Base-by-base conservation (phyloP, 139 green algal species). In the Desmodesmus armatus region DNA sequence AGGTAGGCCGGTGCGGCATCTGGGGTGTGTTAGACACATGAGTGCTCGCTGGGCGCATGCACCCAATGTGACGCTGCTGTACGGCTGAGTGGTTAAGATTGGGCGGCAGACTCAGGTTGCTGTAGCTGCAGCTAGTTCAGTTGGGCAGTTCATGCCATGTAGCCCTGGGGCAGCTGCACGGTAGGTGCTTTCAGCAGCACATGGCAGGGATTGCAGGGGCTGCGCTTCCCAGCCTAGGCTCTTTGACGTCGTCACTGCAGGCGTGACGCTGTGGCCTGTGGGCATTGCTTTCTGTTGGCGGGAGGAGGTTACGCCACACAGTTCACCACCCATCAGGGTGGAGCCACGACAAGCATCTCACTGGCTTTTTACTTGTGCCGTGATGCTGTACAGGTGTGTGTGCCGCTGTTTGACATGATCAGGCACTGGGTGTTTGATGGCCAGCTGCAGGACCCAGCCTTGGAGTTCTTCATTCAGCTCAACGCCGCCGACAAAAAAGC, bases 381-480 rank as follows among this genome's bases (percentile, higher is more conserved):
- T 40, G n/a, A 7, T 65, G 0, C 19, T 23, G 11, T 73, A 17
- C 81, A 92, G 60, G 91, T 94, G 41, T 98, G 94, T 44, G 91
- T 91, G 49, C 97, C 97, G 11, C 90, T 98, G 37, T 94, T 98
- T 82, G 92, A 93, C 39, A 96, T 97, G 88, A 91, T 98, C 31
- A 80, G 84, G 33, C 58, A 77, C 13, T 99, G 97, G 97, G 88
- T 98, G 63, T 95, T 96, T 63, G 91, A 97, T 44, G 97, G 97
- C 39, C 80, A 91, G 40, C 87, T 99, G n/a, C 82, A 93, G 5
- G 93, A 97, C 70, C 85, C 90, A 0, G 80, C 92, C 75, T 80
- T 58, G 27, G 96, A 99, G 80, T 98, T 98, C 87, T 97, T 99
- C 75, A 87, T 99, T 19, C 74, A 87, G 31, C 82, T 60, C n/a